Base-by-base conservation (phyloP, 163 green algal species). In the Picocystis sp. region DNA sequence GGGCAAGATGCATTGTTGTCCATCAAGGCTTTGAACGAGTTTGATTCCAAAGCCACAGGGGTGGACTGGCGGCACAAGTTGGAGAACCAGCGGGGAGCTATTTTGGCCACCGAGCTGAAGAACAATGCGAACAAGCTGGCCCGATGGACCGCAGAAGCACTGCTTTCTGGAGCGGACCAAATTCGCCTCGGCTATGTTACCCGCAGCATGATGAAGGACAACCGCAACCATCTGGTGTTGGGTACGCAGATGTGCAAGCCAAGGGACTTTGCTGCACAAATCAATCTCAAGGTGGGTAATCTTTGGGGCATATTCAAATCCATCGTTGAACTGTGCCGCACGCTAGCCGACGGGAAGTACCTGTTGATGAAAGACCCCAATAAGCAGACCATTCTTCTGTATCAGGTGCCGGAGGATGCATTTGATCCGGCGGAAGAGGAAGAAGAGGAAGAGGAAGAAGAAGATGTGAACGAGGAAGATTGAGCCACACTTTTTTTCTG, bases 111-210 rank as follows among this genome's bases (percentile, higher is more conserved):
- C 9, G 91, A 99, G 70, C 76, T 95, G 52, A 98, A 98, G 78
- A 98, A 99, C 84, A 99, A 99, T 67, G 79, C 83, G 52, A 87
- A 87, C 77, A 97, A 98, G 75, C 64, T 93, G 44, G 86, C 89
- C 34, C 85, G 84, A 67, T 99, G 91, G 91, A 95, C 89, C 5
- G 79, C 79, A 11, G 72, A 76, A 23, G 88, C 91, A 11, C 66
- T 96, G 44, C 58, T 97, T 9, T 75, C 71, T 9, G 84, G 83
- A 19, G 70, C 75, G 1, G 85, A 94, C 57, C 74, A 90, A 47
- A 86, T 99, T 66, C 96, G 96, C 77, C 70, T 98, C 9, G 91
- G 91, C 42, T 93, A 93, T 53, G 78, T 96, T 17, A 78, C 68
- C 6, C 70, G 90, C 17, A 59, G 63, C 2, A 58, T 69, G 15